Evolutionary conservation across 441 rosid genomes (phyloP).

Genomic region (Lepidium campestre): DNA sequence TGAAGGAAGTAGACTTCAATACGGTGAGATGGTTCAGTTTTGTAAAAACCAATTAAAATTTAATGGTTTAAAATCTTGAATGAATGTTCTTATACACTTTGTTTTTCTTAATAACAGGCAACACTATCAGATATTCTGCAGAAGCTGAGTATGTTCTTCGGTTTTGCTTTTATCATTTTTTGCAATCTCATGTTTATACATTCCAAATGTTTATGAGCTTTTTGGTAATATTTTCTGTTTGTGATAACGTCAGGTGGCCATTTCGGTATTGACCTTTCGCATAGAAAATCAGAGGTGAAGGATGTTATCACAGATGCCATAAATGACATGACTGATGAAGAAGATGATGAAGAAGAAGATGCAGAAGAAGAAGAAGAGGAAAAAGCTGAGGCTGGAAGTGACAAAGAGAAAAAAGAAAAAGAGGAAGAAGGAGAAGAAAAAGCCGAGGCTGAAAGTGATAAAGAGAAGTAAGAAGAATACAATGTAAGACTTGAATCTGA

Average conservation of each 20-base stretch:
- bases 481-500: constrained; percentile 16
- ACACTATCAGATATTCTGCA: constrained; percentile 83
- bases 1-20: constrained; percentile 93
- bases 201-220: background rate
- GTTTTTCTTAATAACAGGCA: constrained; percentile 53
- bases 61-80: background rate
- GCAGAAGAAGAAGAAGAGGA: constrained; percentile 29
- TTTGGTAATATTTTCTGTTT: constrained; percentile 13
- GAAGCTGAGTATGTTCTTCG: constrained; percentile 56
- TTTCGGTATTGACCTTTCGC: constrained; percentile 63
- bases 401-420: constrained; percentile 28
- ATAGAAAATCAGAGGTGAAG: constrained; percentile 90
- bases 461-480: constrained; percentile 33
- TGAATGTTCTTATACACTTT: background rate
- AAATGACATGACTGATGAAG: constrained; percentile 88
- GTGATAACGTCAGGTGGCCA: constrained; percentile 47
- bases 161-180: background rate
- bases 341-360: constrained; percentile 60
- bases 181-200: background rate
- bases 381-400: constrained; percentile 33
- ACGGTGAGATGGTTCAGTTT: constrained; percentile 50
- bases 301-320: constrained; percentile 85
- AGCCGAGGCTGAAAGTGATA: constrained; percentile 36
- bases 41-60: background rate
- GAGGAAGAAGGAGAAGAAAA: constrained; percentile 24